Percentiles rank a stretch among this genome's conserved stretches.
Conservation (phyloP, 1,284 basidiomycete genomes). For the Malassezia sympodialis region DNA sequence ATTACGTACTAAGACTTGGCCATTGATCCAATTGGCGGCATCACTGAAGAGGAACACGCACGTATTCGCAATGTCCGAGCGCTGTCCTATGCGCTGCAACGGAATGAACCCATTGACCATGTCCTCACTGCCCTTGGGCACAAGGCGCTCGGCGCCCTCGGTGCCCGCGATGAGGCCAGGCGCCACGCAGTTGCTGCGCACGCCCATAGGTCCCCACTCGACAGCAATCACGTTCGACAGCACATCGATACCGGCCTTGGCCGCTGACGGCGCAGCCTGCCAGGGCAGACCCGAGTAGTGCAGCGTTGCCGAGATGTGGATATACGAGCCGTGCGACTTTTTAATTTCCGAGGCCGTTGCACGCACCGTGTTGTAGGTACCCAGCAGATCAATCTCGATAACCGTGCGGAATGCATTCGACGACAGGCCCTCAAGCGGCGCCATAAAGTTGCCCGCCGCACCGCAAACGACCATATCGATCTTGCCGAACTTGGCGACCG, state of each 20-base stretch:
- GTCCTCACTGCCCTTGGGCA: conserved; percentile 51
- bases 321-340: conserved; percentile 60
- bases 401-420: conserved; percentile 66
- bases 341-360: conserved; percentile 37
- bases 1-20: conserved; percentile 46
- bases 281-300: conserved; percentile 81
- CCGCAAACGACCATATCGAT: conserved; percentile 95
- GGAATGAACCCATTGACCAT: conserved; percentile 29
- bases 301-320: conserved; percentile 81
- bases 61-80: conserved; percentile 66
- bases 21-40: conserved; percentile 71
- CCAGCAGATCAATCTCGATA: conserved; percentile 82
- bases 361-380: conserved; percentile 78
- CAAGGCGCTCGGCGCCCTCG: conserved; percentile 69
- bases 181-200: conserved; percentile 82
- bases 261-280: conserved; percentile 85
- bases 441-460: conserved; percentile 50
- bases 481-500: conserved; percentile 66
- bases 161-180: conserved; percentile 75
- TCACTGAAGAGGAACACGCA: conserved; percentile 79
- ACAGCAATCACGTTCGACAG: conserved; percentile 72
- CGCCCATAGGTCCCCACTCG: conserved; percentile 86
- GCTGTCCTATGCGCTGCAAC: conserved; percentile 39
- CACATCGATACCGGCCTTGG: conserved; percentile 88
- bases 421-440: conserved; percentile 40